Evolutionary conservation across 495 filamentous ascomycete genomes (phyloP), one percentile per base, ranked within the genome.

Genomic region (Emericellopsis terricola): DNA sequence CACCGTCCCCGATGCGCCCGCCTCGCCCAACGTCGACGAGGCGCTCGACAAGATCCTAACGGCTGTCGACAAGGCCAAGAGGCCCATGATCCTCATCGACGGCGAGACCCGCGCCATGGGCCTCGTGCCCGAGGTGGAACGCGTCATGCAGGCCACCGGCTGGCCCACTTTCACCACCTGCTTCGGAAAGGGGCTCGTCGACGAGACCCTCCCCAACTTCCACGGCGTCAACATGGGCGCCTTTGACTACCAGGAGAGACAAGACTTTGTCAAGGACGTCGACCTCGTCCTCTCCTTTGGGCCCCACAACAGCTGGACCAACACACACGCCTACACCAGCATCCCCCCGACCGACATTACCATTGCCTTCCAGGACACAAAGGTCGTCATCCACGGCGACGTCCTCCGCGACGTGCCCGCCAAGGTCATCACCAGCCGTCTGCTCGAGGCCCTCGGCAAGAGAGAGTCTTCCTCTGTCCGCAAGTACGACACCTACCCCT

Each of bases 271-370:
- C 20, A 42, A 53, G 24, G 29, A 32, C n/a, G 42, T 56, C 8
- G 57, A 62, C 32, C 41, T 40, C 10, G 40, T 59, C 8, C 38
- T 62, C 14, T 57, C 47, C 46, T 40, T 59, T 19, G 59, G 56
- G 1, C 50, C 50, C 21, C 48, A 42, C 35, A 44, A 44, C 0
- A 41, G 45, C n/a, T 46, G 51, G 32, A 47, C 41, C 16, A 55
- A 55, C 32, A 52, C 51, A 29, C 39, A 37, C 44, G 53, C 14
- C 5, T 33, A 20, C 10, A 23, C 18, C 2, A 13, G 19, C 15
- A 20, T 21, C 11, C 31, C 31, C 10, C 13, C 8, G 18, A 14
- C 31, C 2, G 31, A 33, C 7, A 9, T 33, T 21, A 33, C 31
- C n/a, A 13, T 33, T 3, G 8, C 31, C 8, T 37, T 51, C 48